Conservation (phyloP, 2,329 filamentous ascomycete species). For the Pseudocercospora fijiensis region DNA sequence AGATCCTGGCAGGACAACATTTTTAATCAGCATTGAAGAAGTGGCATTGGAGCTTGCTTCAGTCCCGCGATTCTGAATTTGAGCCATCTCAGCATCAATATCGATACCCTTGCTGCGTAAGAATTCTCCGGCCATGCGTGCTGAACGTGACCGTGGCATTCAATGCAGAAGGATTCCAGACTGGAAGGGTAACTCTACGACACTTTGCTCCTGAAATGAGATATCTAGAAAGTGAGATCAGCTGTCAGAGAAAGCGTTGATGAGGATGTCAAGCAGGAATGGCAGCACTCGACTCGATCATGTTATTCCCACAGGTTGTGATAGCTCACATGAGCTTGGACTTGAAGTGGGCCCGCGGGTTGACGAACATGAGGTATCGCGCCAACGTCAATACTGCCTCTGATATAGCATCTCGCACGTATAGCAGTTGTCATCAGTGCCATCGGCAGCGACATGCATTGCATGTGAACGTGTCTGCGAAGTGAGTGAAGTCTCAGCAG, state of each 20-base stretch:
- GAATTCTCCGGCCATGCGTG: constrained; percentile 34
- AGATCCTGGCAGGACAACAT: constrained; percentile 19
- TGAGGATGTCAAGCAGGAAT: neutral
- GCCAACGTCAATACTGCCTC: neutral
- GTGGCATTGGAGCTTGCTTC: neutral
- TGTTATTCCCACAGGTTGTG: neutral
- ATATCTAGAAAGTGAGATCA: neutral
- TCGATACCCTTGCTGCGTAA: constrained; percentile 37
- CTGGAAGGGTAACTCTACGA: neutral
- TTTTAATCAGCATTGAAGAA: neutral
- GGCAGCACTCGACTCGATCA: neutral
- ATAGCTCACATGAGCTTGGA: neutral
- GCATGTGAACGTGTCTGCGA: neutral
- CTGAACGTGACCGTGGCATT: neutral
- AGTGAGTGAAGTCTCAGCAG: neutral
- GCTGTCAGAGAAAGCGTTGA: neutral
- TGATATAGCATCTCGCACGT: neutral
- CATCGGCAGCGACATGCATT: neutral
- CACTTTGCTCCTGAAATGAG: neutral
- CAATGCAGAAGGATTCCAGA: neutral
- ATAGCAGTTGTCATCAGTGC: neutral
- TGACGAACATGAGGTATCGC: neutral
- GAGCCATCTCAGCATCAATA: constrained; percentile 37
- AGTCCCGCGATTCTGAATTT: constrained; percentile 27
- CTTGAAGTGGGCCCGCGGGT: neutral